Conservation (phyloP, 148 eudicot genomes). For the Amaranthus cruentus region DNA sequence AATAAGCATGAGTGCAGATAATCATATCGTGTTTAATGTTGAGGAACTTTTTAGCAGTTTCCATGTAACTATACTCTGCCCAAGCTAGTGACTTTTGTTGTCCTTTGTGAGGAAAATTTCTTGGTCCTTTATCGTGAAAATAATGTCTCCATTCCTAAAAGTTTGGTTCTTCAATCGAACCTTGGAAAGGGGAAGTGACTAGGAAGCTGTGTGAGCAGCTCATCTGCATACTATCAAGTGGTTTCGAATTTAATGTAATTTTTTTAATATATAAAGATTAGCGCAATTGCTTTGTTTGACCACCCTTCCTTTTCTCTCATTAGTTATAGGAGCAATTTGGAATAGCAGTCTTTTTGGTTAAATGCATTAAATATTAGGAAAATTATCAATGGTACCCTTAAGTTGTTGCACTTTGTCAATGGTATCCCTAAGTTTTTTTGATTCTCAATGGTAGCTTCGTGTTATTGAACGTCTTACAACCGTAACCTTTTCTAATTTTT, state of each 20-base stretch:
- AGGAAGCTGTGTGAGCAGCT: neutral
- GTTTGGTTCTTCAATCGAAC: too few relatives aligned
- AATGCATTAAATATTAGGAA: too few relatives aligned
- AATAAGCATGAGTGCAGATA: neutral
- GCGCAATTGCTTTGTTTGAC: neutral
- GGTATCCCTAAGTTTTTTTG: too few relatives aligned
- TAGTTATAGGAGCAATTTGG: too few relatives aligned
- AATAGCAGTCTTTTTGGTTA: too few relatives aligned
- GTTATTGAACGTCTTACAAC: too few relatives aligned
- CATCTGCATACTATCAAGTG: neutral
- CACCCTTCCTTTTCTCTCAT: neutral
- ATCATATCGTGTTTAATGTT: neutral
- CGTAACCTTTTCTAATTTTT: too few relatives aligned
- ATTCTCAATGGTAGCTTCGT: too few relatives aligned
- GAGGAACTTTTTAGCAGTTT: neutral
- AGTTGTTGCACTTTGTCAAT: too few relatives aligned
- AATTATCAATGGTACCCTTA: too few relatives aligned
- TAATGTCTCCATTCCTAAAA: neutral
- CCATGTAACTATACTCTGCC: neutral
- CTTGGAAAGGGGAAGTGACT: too few relatives aligned
- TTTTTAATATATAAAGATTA: neutral
- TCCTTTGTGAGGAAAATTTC: neutral
- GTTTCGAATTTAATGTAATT: neutral
- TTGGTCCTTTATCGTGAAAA: neutral
- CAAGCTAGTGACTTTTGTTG: neutral